These are phyloP conservation scores for Falciphora oryzae DNA, from an alignment of 2,329 filamentous ascomycete genomes.

Conservation along the genomic window DNA sequence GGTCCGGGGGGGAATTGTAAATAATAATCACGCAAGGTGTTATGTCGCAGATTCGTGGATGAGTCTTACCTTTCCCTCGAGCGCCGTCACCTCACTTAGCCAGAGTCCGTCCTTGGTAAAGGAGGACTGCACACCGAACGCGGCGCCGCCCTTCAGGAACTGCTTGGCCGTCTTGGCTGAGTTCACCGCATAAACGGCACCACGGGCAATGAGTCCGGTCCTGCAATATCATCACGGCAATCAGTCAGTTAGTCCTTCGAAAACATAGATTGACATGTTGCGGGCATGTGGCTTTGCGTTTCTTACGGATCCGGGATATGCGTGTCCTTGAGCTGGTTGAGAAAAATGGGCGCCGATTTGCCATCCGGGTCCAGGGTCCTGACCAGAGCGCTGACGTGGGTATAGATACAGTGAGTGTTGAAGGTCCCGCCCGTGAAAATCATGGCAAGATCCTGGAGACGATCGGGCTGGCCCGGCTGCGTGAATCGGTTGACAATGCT, in stretches of 20 bases:
- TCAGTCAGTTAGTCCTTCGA: neutral
- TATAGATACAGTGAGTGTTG: neutral
- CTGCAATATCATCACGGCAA: neutral
- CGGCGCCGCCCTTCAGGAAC: neutral
- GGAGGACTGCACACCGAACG: neutral
- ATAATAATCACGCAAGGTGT: neutral
- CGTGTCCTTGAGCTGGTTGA: neutral
- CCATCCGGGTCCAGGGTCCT: neutral
- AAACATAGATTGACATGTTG: neutral
- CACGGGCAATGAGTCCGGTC: constrained; percentile 5
- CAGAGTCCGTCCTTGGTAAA: neutral
- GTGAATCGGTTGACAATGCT: neutral
- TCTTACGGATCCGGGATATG: constrained; percentile 4
- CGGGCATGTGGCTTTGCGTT: too few species aligned
- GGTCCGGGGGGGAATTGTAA: too few species aligned
- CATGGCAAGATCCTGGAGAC: neutral
- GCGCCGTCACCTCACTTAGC: neutral
- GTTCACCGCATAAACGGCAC: neutral
- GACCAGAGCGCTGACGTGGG: neutral
- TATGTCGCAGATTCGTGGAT: neutral
- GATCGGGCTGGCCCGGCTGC: too few species aligned
- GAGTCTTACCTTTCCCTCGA: neutral
- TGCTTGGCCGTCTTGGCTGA: neutral
- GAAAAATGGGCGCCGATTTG: neutral
- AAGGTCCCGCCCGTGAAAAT: neutral